These are phyloP conservation scores for Coemansia asiatica DNA, from an alignment of 192 early-diverging fungal genomes.

Conservation along the genomic window DNA sequence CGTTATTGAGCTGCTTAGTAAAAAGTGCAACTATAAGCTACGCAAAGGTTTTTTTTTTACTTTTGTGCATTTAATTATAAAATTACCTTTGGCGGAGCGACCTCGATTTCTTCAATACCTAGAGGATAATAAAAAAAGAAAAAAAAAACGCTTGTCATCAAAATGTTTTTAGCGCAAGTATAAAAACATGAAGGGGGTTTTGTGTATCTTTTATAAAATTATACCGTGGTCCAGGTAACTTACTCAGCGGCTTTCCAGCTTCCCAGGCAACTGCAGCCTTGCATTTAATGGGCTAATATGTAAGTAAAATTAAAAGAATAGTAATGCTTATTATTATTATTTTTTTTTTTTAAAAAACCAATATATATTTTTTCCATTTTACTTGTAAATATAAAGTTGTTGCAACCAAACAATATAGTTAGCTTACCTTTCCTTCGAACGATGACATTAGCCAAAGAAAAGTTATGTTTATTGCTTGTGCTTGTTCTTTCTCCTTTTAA, in stretches of 20 bases:
- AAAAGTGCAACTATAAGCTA: background rate
- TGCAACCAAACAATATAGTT: no score
- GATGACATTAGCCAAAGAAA: slow-evolving; percentile 5
- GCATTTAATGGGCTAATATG: slow-evolving; percentile 66
- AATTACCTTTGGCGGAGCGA: slow-evolving; percentile 79
- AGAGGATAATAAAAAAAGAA: background rate
- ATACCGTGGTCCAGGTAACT: no score
- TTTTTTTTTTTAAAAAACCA: no score
- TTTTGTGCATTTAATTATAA: background rate
- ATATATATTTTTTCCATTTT: no score
- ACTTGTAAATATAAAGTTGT: no score
- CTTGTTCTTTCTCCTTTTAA: background rate
- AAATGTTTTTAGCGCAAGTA: no score
- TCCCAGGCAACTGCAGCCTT: slow-evolving; percentile 96
- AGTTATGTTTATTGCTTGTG: no score
- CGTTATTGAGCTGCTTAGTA: background rate
- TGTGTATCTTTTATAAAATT: no score
- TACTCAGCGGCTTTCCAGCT: slow-evolving; percentile 87
- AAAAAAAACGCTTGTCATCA: background rate
- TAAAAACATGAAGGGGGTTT: no score
- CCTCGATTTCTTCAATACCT: slow-evolving; percentile 93
- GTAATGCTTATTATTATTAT: background rate
- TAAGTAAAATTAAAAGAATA: background rate
- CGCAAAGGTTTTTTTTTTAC: background rate
- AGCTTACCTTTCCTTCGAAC: slow-evolving; percentile 19